Evolutionary conservation across 1,284 basidiomycete genomes (phyloP), one percentile per base, ranked within the genome.

Genomic region (Xanthoconium separans): DNA sequence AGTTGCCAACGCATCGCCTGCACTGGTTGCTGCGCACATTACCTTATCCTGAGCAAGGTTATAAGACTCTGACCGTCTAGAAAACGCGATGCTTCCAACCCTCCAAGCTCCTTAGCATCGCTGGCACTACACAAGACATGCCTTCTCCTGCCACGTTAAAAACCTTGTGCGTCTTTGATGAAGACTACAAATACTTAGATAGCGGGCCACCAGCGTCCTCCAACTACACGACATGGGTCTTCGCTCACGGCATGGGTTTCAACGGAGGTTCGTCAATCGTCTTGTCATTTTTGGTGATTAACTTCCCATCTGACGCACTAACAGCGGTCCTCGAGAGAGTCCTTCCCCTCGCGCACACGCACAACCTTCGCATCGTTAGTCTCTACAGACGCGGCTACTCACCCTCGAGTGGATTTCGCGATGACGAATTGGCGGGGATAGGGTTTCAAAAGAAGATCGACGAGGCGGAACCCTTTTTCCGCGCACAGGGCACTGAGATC

Each of bases 361-460:
- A 66, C 47, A 53, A 67, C 34, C 56, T 66, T 18, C 65, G 65
- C n/a, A 55, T 70, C 33, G 45, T 66, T 36, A 56, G 62, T 30
- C 13, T 65, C 18, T 55, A 69, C 33, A 56, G 65, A 48, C 65
- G 65, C 4, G 68, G 68, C 0, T 66, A 69, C 16, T 1, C 45
- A 4, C 61, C 61, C 4, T 70, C 68, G 20, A 68, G 66, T 22
- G 41, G 58, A 13, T 66, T 65, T 27, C 29, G 33, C 34, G 52
- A 54, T 0, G 36, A 44, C 0, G 62, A 63, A 11, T 4, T 66
- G n/a, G 5, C 30, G 1, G 33, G 48, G 3, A 40, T 66, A 29
- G 62, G 64, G 3, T 16, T 2, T 2, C 43, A 37, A 49, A 68
- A 64, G 47, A 54, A 50, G 47, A 48, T 50, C 3, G 55, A 65